Conservation (phyloP, 495 filamentous ascomycete species). For the Podospora comata region DNA sequence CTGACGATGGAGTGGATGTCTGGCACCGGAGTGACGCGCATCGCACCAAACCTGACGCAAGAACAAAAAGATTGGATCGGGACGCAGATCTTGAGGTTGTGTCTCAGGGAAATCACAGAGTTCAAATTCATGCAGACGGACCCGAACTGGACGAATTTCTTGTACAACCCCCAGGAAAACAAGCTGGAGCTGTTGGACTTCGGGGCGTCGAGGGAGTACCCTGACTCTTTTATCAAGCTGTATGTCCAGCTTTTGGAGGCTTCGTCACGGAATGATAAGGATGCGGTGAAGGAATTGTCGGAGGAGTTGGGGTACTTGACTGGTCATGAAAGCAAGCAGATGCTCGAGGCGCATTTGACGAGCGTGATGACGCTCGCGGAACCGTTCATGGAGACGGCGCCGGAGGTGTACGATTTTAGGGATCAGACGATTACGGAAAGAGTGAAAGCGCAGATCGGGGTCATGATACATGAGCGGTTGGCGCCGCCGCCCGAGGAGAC, state of each 20-base stretch:
- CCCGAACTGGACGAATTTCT: slow-evolving; percentile 99
- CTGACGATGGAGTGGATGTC: slow-evolving; percentile 90
- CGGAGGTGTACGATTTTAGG: slow-evolving; percentile 84
- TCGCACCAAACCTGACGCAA: slow-evolving; percentile 64
- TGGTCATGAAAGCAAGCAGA: slow-evolving; percentile 73
- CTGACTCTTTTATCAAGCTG: slow-evolving; percentile 67
- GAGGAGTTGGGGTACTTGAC: slow-evolving; percentile 87
- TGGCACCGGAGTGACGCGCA: slow-evolving; percentile 83
- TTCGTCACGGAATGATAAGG: slow-evolving; percentile 65
- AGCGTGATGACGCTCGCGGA: slow-evolving; percentile 87
- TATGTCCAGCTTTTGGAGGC: slow-evolving; percentile 78
- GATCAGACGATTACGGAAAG: slow-evolving; percentile 95
- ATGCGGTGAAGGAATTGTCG: slow-evolving; percentile 63
- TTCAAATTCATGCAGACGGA: slow-evolving; percentile 99
- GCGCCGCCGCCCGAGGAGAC: slow-evolving; percentile 96
- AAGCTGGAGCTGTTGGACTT: slow-evolving; percentile 94
- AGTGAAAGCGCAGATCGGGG: slow-evolving; percentile 77
- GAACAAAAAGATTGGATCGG: slow-evolving; percentile 87
- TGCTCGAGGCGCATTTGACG: slow-evolving; percentile 82
- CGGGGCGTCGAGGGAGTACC: slow-evolving; percentile 85
- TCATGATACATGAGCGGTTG: slow-evolving; percentile 86
- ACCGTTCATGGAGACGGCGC: slow-evolving; percentile 72
- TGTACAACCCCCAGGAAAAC: slow-evolving; percentile 71
- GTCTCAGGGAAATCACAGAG: slow-evolving; percentile 86
- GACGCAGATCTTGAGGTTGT: slow-evolving; percentile 87